Evolutionary conservation across 768 basidiomycete genomes (phyloP), one percentile per base, ranked within the genome.

Genomic region (Rhizopogon sp.): DNA sequence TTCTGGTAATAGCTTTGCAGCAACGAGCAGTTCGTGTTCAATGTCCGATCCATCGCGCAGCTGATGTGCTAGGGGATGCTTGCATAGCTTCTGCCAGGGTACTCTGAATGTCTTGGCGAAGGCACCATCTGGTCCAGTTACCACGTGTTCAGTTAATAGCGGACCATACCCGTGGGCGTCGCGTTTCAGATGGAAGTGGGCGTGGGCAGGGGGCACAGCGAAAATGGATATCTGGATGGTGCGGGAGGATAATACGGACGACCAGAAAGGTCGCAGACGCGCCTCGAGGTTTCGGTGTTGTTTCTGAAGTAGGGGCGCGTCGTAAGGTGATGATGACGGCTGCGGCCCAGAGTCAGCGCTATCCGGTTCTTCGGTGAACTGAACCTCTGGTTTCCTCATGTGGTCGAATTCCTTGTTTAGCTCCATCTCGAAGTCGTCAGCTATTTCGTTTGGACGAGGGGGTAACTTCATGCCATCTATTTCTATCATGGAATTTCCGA

Each of bases 261-360:
- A 80, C 90, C 90, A 94, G 70, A 96, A 93, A 0, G 86, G 83
- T 46, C 80, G 82, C 25, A 96, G 71, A 0, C 93, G 83, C 5
- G 77, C 68, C 64, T 93, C 88, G 5, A 96, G 77, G 62, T 94
- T 95, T 11, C 76, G 75, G 58, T 93, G 87, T 51, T 87, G 75
- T 25, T 79, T 76, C 3, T 74, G 79, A 16, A 88, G 64, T 20
- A 76, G 70, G 6, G 56, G 56, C 39, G 66, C 43, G 20, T 45
- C 37, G 51, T 6, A 54, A 58, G 53, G 69, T 60, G 16, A 67
- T 56, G 22, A 64, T 52, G 28, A 59, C 59, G 29, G 65, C 50
- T 51, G 64, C 52, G 20, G 65, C 40, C 44, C 42, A 46, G 17
- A 51, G 54, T 46, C 56, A 20, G 11, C 31, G 5, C 31, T 28